Conservation (phyloP, 2,329 filamentous ascomycete species). For the Parafenestella ontariensis region DNA sequence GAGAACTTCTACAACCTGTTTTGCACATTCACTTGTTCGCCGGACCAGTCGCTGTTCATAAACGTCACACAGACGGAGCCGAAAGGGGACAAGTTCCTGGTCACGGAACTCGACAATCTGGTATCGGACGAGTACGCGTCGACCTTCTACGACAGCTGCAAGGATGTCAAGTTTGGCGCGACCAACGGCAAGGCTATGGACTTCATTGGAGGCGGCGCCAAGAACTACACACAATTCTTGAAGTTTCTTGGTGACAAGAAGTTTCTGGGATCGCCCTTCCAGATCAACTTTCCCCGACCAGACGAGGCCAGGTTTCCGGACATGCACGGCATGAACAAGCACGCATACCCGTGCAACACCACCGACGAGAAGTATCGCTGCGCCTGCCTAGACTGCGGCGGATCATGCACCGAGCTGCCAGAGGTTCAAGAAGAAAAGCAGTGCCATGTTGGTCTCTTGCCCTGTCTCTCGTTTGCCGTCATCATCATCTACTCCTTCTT, state of each 20-base stretch:
- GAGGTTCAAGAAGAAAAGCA: conserved; percentile 72
- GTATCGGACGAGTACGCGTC: conserved; percentile 83
- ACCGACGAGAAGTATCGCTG: conserved; percentile 85
- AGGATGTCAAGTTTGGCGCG: conserved; percentile 97
- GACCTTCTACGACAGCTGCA: conserved; percentile 96
- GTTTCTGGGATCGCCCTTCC: conserved; percentile 89
- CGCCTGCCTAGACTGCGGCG: conserved; percentile 90
- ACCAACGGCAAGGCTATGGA: conserved; percentile 94
- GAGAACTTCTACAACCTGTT: conserved; percentile 99
- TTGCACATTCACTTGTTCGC: conserved; percentile 97
- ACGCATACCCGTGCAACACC: conserved; percentile 86
- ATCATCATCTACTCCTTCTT: conserved; percentile 84
- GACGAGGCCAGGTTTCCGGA: conserved; percentile 65
- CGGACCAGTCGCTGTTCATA: conserved; percentile 92
- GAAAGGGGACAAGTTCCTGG: conserved; percentile 69
- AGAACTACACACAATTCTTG: conserved; percentile 84
- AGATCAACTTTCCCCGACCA: conserved; percentile 86
- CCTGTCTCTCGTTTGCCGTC: conserved; percentile 91
- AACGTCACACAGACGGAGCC: conserved; percentile 81
- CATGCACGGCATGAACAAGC: conserved; percentile 77
- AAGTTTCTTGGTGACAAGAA: conserved; percentile 95
- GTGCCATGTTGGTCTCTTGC: conserved; percentile 86
- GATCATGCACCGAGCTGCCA: conserved; percentile 82
- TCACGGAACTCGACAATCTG: conserved; percentile 89
- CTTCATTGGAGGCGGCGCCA: conserved; percentile 93